These are phyloP conservation scores for Daldinia bambusicola DNA, from an alignment of 495 filamentous ascomycete genomes.

Conservation along the genomic window DNA sequence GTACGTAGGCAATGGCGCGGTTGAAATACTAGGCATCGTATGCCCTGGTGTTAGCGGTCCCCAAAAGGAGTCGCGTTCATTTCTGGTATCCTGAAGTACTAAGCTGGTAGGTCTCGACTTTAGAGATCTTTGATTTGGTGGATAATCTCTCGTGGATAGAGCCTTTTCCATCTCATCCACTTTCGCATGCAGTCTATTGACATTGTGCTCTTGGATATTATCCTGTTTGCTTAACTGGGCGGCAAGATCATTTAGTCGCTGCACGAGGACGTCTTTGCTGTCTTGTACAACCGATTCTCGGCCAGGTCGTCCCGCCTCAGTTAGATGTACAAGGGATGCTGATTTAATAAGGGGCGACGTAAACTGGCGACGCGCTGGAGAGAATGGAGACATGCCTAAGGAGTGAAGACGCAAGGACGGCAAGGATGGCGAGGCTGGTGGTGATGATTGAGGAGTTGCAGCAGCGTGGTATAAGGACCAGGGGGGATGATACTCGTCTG, in stretches of 20 bases:
- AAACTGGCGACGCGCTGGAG: constrained; percentile 46
- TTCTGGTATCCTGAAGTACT: constrained; percentile 21
- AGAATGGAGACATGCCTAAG: constrained; percentile 51
- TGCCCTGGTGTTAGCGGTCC: constrained; percentile 32
- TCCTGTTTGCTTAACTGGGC: constrained; percentile 48
- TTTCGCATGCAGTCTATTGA: constrained; percentile 53
- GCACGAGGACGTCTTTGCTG: constrained; percentile 60
- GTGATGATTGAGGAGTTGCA: constrained; percentile 37
- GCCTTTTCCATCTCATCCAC: constrained; percentile 59
- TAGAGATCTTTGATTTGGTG: constrained; percentile 20
- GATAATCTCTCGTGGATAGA: constrained; percentile 42
- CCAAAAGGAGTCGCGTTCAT: constrained; percentile 36
- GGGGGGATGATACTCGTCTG: constrained; percentile 17
- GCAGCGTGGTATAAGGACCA: constrained; percentile 28
- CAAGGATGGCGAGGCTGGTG: constrained; percentile 44
- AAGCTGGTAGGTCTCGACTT: constrained; percentile 35
- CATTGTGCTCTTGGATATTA: constrained; percentile 41
- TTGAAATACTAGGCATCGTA: constrained; percentile 36
- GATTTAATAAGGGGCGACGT: constrained; percentile 42
- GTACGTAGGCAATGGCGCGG: constrained; percentile 23
- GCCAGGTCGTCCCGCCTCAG: constrained; percentile 22
- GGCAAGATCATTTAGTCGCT: constrained; percentile 60
- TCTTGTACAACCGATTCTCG: constrained; percentile 50
- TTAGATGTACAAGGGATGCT: constrained; percentile 35
- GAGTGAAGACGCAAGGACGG: constrained; percentile 49